Evolutionary conservation across 768 basidiomycete species (phyloP).

Genomic region (Boletus tylopilopsis): DNA sequence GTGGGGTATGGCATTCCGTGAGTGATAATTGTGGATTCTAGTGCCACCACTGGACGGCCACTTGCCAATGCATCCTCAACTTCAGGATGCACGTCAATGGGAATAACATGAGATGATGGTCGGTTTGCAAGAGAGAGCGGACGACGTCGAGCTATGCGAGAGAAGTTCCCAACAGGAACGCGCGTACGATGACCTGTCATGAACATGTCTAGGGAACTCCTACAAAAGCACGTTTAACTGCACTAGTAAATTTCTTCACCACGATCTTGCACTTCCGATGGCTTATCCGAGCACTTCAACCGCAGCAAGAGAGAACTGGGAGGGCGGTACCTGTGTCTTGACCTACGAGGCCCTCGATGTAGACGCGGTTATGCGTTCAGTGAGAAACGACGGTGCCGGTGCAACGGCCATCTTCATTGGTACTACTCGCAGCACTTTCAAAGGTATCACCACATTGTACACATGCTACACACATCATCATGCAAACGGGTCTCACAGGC

Average conservation of each 20-base stretch:
- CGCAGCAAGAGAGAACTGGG: constrained; percentile 24
- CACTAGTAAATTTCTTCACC: background rate
- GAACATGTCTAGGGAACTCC: too few species aligned
- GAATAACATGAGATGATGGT: constrained; percentile 13
- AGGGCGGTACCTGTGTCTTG: constrained; percentile 41
- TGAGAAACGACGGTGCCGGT: constrained; percentile 62
- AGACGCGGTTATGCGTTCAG: constrained; percentile 54
- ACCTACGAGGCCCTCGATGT: constrained; percentile 58
- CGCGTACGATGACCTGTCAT: constrained; percentile 2
- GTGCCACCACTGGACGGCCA: constrained; percentile 73
- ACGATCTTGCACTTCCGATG: constrained; percentile 10
- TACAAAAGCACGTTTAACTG: too few species aligned
- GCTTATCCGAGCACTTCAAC: constrained; percentile 24
- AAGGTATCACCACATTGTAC: constrained; percentile 45
- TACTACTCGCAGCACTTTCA: constrained; percentile 81
- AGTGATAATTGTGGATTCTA: constrained; percentile 90
- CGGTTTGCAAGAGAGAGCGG: background rate
- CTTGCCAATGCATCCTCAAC: constrained; percentile 73
- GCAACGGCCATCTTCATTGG: constrained; percentile 78
- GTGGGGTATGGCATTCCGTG: constrained; percentile 87
- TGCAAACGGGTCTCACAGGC: constrained; percentile 38
- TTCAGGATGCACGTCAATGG: constrained; percentile 78
- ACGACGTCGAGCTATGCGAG: constrained; percentile 3
- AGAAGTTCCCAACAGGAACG: background rate
- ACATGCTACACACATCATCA: background rate